Evolutionary conservation across 2,329 filamentous ascomycete genomes (phyloP).

Genomic region (Periconia macrospinosa): DNA sequence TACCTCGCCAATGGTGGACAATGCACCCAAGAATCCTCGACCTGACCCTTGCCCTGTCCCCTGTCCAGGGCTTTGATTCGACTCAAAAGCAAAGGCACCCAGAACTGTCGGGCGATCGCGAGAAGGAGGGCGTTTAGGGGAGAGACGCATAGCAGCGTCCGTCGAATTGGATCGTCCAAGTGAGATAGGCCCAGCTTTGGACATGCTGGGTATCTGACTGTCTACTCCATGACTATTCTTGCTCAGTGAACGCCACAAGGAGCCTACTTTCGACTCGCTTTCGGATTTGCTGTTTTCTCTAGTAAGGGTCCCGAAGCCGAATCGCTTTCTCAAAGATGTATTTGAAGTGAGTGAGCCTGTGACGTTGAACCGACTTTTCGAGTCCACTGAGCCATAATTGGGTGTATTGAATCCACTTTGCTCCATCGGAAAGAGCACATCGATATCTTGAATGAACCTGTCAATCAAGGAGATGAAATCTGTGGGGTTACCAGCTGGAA

Average conservation of each 20-base stretch:
- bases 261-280: conserved; percentile 69
- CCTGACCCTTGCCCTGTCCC: neutral
- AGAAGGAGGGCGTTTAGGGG: conserved; percentile 56
- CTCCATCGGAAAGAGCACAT: conserved; percentile 77
- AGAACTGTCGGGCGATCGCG: conserved; percentile 57
- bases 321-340: conserved; percentile 81
- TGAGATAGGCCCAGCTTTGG: conserved; percentile 57
- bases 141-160: conserved; percentile 57
- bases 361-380: conserved; percentile 60
- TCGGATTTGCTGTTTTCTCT: conserved; percentile 78
- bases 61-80: conserved; percentile 44
- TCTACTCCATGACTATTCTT: conserved; percentile 61
- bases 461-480: conserved; percentile 88
- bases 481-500: conserved; percentile 74
- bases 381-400: conserved; percentile 62
- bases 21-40: conserved; percentile 27
- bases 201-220: conserved; percentile 62
- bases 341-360: conserved; percentile 82
- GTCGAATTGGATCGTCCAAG: conserved; percentile 75
- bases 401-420: conserved; percentile 50
- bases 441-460: conserved; percentile 84
- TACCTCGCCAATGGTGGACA: conserved; percentile 57
- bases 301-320: conserved; percentile 75
- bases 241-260: conserved; percentile 85
- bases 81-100: conserved; percentile 52